Base-by-base conservation (phyloP, 2,329 filamentous ascomycete genomes). In the Beauveria caledonica region DNA sequence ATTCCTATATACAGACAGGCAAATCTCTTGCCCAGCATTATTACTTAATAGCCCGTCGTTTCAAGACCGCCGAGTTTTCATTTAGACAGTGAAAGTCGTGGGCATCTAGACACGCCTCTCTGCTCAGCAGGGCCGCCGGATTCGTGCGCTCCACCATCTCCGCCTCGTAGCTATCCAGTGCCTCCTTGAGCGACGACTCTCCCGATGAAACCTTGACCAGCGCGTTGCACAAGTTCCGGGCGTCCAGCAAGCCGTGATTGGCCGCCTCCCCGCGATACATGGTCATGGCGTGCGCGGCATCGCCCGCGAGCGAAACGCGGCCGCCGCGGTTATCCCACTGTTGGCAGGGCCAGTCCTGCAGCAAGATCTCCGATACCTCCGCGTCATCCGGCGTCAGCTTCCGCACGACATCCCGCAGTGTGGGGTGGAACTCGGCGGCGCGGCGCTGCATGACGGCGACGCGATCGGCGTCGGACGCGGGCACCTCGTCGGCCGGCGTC, bases 211-310 rank as follows among this genome's bases (percentile, higher is more conserved):
- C 50, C 7, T 52, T 58, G 17, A 62, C 62, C n/a, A 72, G 62
- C 15, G 62, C 64, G 45, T 66, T 63, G 15, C 63, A 60, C 42
- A 76, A 66, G 42, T 68, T 63, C 42, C 68, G 68, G 2, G 74
- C 73, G 54, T 76, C 74, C n/a, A 74, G 66, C 13, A 76, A 73
- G 17, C 73, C 74, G 60, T 76, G 74, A 58, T 76, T 76, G 8
- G 68, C 71, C 1, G 69, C 74, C 57, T 76, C 73, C 27, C 74
- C 74, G 17, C 74, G 70, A 57, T 72, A 82, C 80, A 83, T 82
- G 33, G 80, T 81, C 81, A 84, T 84, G n/a, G 80, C 77, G 67
- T 84, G 81, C 0, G 80, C 80, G 2, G 80, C 77, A 66, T 84
- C 82, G 3, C 82, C 81, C 4, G 77, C 72, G 1, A 84, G 68